Evolutionary conservation across 371 early-diverging fungal genomes (phyloP), one percentile per base, ranked within the genome.

Genomic region (Lichtheimia ornata): DNA sequence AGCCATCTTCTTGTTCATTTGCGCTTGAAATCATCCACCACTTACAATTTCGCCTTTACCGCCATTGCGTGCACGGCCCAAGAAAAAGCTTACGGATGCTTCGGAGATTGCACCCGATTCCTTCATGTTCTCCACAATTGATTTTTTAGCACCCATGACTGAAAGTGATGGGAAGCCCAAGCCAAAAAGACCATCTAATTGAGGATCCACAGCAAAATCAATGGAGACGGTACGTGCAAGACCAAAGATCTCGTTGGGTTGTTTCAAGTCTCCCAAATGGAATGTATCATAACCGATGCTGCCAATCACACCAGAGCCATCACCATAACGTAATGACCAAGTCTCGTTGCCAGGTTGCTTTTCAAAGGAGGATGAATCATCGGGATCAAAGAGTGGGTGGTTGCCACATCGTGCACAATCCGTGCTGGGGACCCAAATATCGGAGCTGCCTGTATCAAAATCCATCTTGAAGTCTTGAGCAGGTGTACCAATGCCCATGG

Each of bases 181-280:
- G 14, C 84, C 84, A 78, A 84, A 84, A 51, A 83, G 81, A 40
- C 84, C 84, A 58, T 84, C 84, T 30, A 84, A 59, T 22, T 65
- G 69, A 17, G 61, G 58, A 30, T 84, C 83, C 50, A 67, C 57
- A 7, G 62, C 62, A 43, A 79, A 72, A 14, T 66, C 67, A 7
- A 56, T 47, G 1, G 76, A 69, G 24, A 72, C 74, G 4, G 53
- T 27, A 15, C 61, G 58, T 1, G 71, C 76, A 30, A 79, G 49
- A 1, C 80, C 80, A 53, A 79, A 61, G 2, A 69, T 56, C 40
- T 79, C 76, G 24, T 66, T 30, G 25, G 59, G 22, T 40, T 61
- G 30, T 13, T 28, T 25, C 11, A 71, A 27, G 40, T 64, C 62
- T 0, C 77, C 84, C 0, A 84, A 27, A 43, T 74, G 73, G 13